Base-by-base conservation (phyloP, 805 yeast genomes). In the Torulaspora microellipsoides region DNA sequence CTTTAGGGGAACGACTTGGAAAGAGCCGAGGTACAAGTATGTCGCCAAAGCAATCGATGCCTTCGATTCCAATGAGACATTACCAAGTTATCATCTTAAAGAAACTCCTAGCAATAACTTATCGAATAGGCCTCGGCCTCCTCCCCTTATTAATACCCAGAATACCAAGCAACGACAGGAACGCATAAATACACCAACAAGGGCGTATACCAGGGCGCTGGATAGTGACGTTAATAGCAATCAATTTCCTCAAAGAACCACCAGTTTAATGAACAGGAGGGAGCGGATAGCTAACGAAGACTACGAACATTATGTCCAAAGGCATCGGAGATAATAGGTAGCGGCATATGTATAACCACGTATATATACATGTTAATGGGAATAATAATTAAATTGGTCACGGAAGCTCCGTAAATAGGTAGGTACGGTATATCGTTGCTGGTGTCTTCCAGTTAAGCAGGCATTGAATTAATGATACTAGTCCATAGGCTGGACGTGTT, bases 281-380 rank as follows among this genome's bases (percentile, higher is more conserved):
- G 45, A 47, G 13, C 45, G 50, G 15, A 54, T 54, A 15, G 51
- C 53, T 32, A 45, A 50, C 17, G 52, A 54, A 33, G 56, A 54
- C 39, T 54, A 54, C 36, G 34, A 30, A 32, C 51, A 47, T 28
- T 47, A 38, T 20, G 31, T 36, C 23, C 33, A 36, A 5, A 40
- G 40, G 23, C 14, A 28, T 17, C 34, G n/a, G 30, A 5, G 25
- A 20, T 20, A 4, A 20, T 20, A 4, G 8, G 25, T 20, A 20
- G 7, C 8, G 25, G 7, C 25, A 6, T 20, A 4, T 20, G 6
- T 20, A 20, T 20, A 17, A 3, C 4, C 20, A 20, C 7, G 7
- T 20, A 20, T 20, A 20, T 20, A 20, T 20, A 20, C 7, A 20
- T 20, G 8, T 7, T 20, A 20, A 20, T 20, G 25, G 25, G 25